phyloP scores from a whole-genome alignment of 441 rosid genomes.

The Isatis lusitanica region DNA sequence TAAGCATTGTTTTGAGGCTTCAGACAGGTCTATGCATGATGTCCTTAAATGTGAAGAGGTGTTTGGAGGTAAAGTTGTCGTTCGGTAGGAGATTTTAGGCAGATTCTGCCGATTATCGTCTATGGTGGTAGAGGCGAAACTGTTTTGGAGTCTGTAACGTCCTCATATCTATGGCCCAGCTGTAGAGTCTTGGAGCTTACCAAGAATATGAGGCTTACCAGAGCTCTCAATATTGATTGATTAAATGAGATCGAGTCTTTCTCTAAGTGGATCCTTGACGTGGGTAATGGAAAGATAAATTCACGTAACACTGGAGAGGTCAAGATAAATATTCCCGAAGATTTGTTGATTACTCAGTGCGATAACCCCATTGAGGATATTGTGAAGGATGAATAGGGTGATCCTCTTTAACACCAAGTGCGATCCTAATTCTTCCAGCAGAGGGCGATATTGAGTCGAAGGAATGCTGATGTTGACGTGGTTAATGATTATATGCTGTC shows the following conservation, averaged over 20 bases:
- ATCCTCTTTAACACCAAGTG: no score
- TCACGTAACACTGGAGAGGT: neutral
- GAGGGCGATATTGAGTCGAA: no score
- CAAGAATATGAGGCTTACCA: neutral
- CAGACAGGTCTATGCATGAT: neutral
- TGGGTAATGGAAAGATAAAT: neutral
- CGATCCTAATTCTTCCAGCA: no score
- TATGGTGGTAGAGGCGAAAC: neutral
- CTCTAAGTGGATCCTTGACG: neutral
- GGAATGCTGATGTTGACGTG: no score
- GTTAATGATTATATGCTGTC: no score
- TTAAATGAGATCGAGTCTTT: neutral
- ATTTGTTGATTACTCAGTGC: neutral
- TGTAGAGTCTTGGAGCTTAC: neutral
- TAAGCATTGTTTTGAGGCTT: neutral
- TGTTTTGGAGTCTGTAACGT: neutral
- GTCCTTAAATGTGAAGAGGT: neutral
- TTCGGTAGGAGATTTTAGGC: neutral
- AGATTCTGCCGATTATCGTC: neutral
- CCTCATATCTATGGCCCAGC: neutral
- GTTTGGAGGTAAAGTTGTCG: neutral
- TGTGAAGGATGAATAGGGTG: no score
- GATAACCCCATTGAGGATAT: no score
- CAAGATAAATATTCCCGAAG: neutral
- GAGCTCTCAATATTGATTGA: neutral